phyloP scores from a whole-genome alignment of 768 basidiomycete species.

The Kwoniella heveanensis region DNA sequence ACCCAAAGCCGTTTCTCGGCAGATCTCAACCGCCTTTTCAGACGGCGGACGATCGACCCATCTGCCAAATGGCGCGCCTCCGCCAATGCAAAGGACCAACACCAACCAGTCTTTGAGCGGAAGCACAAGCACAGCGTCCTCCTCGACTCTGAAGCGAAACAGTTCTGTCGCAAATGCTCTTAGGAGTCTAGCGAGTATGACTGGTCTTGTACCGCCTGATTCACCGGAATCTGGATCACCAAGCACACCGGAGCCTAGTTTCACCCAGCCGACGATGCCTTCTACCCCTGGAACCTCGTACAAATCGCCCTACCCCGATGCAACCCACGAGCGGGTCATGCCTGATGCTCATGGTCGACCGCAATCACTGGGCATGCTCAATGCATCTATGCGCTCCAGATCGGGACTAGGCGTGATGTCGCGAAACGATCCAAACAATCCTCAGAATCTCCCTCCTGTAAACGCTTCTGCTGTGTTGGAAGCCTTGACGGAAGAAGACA shows the following conservation, averaged over 20 bases:
- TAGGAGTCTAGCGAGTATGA: conserved; percentile 50
- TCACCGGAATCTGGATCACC: conserved; percentile 18
- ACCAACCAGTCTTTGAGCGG: conserved; percentile 30
- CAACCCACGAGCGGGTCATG: conserved; percentile 38
- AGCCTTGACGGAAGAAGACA: conserved; percentile 88
- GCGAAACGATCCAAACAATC: neutral
- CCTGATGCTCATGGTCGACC: conserved; percentile 18
- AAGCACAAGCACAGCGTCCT: conserved; percentile 10
- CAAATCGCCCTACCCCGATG: conserved; percentile 44
- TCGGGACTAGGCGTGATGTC: conserved; percentile 16
- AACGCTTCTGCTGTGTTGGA: conserved; percentile 77
- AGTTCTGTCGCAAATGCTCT: conserved; percentile 50
- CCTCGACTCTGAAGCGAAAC: conserved; percentile 43
- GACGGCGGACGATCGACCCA: conserved; percentile 20
- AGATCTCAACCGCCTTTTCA: conserved; percentile 20
- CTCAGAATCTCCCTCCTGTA: conserved; percentile 9
- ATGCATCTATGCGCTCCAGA: conserved; percentile 23
- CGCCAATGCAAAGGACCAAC: conserved; percentile 37
- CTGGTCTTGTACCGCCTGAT: conserved; percentile 37
- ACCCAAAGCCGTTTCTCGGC: conserved; percentile 19
- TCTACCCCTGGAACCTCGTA: conserved; percentile 13
- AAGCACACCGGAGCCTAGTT: neutral
- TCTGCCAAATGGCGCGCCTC: conserved; percentile 21
- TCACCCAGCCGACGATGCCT: conserved; percentile 13
- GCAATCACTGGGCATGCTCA: conserved; percentile 6